Base-by-base conservation (phyloP, 768 basidiomycete species). In the Holtermanniella nyarrowii region DNA sequence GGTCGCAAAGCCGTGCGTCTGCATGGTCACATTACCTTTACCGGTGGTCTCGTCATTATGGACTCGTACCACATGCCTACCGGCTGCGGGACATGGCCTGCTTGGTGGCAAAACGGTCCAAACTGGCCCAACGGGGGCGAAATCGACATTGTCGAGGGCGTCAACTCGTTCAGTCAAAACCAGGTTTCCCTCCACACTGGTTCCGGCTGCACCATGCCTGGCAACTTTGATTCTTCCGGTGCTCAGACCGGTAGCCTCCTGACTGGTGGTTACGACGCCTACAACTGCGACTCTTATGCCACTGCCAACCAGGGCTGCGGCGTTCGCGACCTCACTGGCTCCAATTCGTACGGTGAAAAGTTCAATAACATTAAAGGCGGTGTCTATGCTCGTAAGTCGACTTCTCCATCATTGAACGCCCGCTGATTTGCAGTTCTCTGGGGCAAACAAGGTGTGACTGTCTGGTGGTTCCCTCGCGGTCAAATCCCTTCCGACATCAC, bases 1-100 rank as follows among this genome's bases (percentile, higher is more conserved):
- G 83, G 78, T 49, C 80, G 90, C 54, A 77, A 80, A 69, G 83
- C 84, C 57, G 77, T 93, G 37, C 82, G 90, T 56, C 84, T 96
- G 18, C 69, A 71, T 62, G 66, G 65, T 12, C 58, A 81, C 80
- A 40, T 57, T 23, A 67, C 55, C 11, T 71, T 59, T 59, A 69
- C 66, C 44, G 73, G 82, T 10, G 88, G 88, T 25, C 75, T 95
- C 27, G 76, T 89, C 55, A 75, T 90, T 43, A 77, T 90, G 77
- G 88, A 91, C 71, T 79, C 86, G 22, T 76, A 81, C 22, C 88
- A 93, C 68, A 88, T 90, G 83, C 88, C 88, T 5, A 82, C 82
- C 0, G 89, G 88, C 13, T 91, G 88, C 70, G 88, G 82, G 31
- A 82, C 82, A 22, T 89, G 87, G 88, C 86, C 86, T 41, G 77